Base-by-base conservation (phyloP, 306 rosid genomes). In the Astragalus glycyphyllos region DNA sequence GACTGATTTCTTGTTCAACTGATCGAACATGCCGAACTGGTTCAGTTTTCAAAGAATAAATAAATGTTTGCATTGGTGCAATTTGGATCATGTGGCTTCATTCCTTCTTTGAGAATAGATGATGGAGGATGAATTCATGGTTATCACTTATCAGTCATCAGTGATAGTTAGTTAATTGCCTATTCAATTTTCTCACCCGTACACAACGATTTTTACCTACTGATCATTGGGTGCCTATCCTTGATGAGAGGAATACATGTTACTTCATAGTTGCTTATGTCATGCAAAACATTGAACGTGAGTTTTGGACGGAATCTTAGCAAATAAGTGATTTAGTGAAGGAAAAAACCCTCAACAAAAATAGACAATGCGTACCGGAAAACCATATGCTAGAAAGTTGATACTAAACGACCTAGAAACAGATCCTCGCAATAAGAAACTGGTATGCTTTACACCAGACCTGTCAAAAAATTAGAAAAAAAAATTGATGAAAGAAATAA, bases 361-460 rank as follows among this genome's bases (percentile, higher is more conserved):
- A 41, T 13, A 73, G 74, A 53, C 42, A 63, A 72, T 41, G 69
- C 65, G 65, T 90, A 92, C 98, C 91, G 96, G 98, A 74, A 92
- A 90, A 72, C 98, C 98, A 61, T 92, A 90, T 72, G 96, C 84
- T 81, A 92, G 89, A 86, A 89, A 92, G 92, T 92, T 92, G 40
- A 90, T 88, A 44, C 88, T 79, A 74, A 92, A 92, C 61, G 88
- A 82, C 78, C 65, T 89, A 60, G 89, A 90, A 79, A 92, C 95
- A 17, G 84, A 87, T 81, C 96, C 91, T 56, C 73, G 87, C 69
- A 90, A 75, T 48, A 88, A 77, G 73, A 90, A 85, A 73, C 84
- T 84, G 58, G 83, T 79, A 72, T 84, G 95, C 87, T 82, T 80
- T 58, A 75, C 78, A 68, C 90, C 90, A 71, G 85, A 86, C 80